Conservation (phyloP, 441 rosid genomes). For the Manihot esculenta region DNA sequence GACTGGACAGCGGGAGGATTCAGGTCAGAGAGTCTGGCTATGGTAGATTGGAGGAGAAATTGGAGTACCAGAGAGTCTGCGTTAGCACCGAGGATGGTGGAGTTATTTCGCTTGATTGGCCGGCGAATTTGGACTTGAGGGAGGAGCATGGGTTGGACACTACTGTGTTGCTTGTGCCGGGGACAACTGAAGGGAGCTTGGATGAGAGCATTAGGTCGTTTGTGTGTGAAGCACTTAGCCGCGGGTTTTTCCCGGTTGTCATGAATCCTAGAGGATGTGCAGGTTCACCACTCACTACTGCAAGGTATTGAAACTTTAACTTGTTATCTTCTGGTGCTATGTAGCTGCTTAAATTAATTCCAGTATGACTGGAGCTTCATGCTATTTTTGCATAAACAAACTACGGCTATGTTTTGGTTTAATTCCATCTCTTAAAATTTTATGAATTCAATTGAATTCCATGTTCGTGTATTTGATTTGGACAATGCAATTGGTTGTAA, state of each 20-base stretch:
- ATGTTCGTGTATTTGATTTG: too few relatives aligned
- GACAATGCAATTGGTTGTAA: too few relatives aligned
- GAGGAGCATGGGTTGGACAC: slow-evolving; percentile 89
- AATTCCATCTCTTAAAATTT: too few relatives aligned
- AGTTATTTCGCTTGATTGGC: slow-evolving; percentile 90
- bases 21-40: slow-evolving; percentile 20
- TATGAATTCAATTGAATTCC: too few relatives aligned
- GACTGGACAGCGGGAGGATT: slow-evolving; percentile 61
- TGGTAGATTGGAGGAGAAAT: slow-evolving; percentile 28
- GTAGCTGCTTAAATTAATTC: neutral
- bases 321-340: neutral
- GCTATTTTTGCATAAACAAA: neutral
- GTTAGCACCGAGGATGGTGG: slow-evolving; percentile 74
- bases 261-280: slow-evolving; percentile 99
- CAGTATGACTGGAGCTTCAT: neutral
- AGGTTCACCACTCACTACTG: slow-evolving; percentile 86
- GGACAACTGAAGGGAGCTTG: slow-evolving; percentile 79
- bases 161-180: slow-evolving; percentile 78
- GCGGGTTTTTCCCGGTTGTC: slow-evolving; percentile 86
- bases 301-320: slow-evolving; percentile 45
- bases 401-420: too few relatives aligned
- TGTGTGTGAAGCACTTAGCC: slow-evolving; percentile 56
- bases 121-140: slow-evolving; percentile 63
- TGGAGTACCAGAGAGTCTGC: slow-evolving; percentile 79
- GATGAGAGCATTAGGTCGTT: slow-evolving; percentile 50